These are phyloP conservation scores for Scutellaria baicalensis DNA, from an alignment of 257 asterid species.

Conservation along the genomic window DNA sequence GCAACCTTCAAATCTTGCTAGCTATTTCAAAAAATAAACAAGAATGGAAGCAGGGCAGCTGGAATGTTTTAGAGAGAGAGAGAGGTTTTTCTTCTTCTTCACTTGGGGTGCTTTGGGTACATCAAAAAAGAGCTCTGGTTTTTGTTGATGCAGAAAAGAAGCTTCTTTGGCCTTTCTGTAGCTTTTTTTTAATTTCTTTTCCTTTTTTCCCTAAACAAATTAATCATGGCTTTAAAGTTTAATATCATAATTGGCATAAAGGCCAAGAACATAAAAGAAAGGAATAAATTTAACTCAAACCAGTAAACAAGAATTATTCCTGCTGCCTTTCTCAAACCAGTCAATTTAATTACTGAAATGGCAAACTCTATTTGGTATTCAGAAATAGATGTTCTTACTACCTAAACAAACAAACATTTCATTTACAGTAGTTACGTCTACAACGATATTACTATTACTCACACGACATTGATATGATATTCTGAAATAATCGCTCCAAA, in stretches of 20 bases:
- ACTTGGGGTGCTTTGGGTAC: constrained; percentile 14
- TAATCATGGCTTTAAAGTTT: constrained; percentile 1
- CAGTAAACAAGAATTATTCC: constrained; percentile 8
- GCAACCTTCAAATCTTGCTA: background rate
- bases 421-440: no score
- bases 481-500: no score
- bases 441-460: no score
- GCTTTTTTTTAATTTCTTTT: background rate
- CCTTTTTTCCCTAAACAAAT: background rate
- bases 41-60: constrained; percentile 17
- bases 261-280: background rate
- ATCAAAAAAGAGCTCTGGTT: constrained; percentile 37
- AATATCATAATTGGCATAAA: constrained; percentile 9
- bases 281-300: constrained; percentile 5
- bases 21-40: background rate
- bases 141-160: constrained; percentile 44
- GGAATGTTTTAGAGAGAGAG: constrained; percentile 7
- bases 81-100: constrained; percentile 1
- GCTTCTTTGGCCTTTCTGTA: constrained; percentile 46
- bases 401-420: no score
- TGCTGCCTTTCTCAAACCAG: constrained; percentile 15
- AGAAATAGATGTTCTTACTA: no score
- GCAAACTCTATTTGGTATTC: no score
- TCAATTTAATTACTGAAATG: background rate
- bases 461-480: no score